Evolutionary conservation across 2,329 filamentous ascomycete genomes (phyloP).

Genomic region (Venturia effusa): DNA sequence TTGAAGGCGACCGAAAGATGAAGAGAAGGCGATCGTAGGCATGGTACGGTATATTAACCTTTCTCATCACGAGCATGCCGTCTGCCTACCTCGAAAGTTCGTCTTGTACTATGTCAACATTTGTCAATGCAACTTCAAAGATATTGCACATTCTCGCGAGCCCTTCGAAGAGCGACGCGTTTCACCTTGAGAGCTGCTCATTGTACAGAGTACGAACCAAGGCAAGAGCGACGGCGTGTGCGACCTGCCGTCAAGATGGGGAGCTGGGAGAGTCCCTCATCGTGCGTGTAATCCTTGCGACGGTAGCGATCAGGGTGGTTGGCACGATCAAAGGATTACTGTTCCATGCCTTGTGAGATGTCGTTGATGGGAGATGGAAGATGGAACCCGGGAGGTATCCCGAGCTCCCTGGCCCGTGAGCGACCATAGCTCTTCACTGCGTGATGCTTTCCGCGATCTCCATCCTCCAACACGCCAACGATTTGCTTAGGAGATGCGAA

Average conservation of each 20-base stretch:
- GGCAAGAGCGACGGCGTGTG: not conserved
- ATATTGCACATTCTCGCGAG: conserved; percentile 6
- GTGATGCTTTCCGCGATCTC: not conserved
- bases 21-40: not conserved
- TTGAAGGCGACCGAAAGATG: not conserved
- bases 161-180: not conserved
- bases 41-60: not conserved
- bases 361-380: not conserved
- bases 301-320: not conserved
- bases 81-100: not conserved
- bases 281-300: not conserved
- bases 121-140: conserved; percentile 5
- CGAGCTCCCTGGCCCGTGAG: not conserved
- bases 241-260: not conserved
- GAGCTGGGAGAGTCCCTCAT: not conserved
- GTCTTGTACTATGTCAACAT: not conserved
- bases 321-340: not conserved
- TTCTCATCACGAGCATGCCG: not conserved
- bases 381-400: not conserved
- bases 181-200: not conserved
- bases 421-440: not conserved
- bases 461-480: not conserved
- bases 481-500: no score
- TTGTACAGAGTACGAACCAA: not conserved
- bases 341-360: not conserved